These are phyloP conservation scores for Ceratonia siliqua DNA, from an alignment of 306 rosid genomes.

Conservation along the genomic window DNA sequence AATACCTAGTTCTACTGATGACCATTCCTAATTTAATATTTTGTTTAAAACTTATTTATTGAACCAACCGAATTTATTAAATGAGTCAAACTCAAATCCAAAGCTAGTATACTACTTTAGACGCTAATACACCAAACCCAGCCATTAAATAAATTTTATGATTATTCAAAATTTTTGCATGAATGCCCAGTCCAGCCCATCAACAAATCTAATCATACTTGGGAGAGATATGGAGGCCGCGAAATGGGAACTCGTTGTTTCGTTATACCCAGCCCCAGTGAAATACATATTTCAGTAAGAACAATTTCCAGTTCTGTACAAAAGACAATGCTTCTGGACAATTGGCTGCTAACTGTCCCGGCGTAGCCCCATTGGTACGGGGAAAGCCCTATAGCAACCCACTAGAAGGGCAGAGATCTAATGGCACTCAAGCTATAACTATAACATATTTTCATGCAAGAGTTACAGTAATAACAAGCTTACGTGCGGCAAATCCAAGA, in stretches of 20 bases:
- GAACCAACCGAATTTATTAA: too few species aligned
- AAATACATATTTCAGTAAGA: background rate
- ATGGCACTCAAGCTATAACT: background rate
- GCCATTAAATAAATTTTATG: too few species aligned
- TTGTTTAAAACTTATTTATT: too few species aligned
- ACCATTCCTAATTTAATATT: too few species aligned
- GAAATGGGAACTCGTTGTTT: background rate
- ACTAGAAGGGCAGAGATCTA: background rate
- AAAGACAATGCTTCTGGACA: constrained; percentile 13
- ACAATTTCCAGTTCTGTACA: constrained; percentile 18
- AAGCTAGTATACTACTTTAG: too few species aligned
- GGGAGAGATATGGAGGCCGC: background rate
- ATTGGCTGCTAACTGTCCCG: background rate
- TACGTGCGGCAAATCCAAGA: background rate
- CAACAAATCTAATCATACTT: background rate
- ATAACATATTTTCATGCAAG: constrained; percentile 18
- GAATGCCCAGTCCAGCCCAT: too few species aligned
- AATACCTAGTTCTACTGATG: too few species aligned
- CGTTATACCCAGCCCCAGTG: background rate
- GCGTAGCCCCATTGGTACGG: background rate
- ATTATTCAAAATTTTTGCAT: background rate
- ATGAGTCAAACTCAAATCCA: too few species aligned
- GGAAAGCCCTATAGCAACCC: background rate
- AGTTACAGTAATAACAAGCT: background rate
- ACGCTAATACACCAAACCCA: background rate